Evolutionary conservation across 75 land plant genomes (phyloP), one percentile per base, ranked within the genome.

Genomic region (Pinus tabuliformis): DNA sequence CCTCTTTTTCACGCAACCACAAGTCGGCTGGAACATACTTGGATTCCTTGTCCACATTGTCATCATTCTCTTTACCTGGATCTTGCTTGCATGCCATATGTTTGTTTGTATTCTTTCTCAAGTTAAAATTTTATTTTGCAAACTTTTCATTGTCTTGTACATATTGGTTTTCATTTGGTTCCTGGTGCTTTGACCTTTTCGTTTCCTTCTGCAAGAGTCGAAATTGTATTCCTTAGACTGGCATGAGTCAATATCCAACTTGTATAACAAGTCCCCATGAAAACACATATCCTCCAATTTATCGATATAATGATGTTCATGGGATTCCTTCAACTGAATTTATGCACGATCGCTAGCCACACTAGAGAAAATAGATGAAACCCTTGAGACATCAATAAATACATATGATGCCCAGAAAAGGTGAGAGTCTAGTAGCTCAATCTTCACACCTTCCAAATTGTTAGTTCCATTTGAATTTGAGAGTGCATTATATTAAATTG

Each of bases 181-280:
- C 9, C 52, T 1, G 0, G 52, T 56, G 13, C 24, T 21, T 56
- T 72, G 52, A 45, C 8, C 7, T 22, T 56, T 72, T 56, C 70
- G 36, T 59, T 81, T 87, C 70, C 68, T 87, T 78, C 80, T 37
- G 16, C 73, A 86, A 56, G 83, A 90, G 24, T 73, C 72, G 17
- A 81, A 81, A 52, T 45, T 79, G 36, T 81, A 74, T 78, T 90
- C 92, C 62, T 90, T 89, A 72, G 71, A 85, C 72, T 90, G 88
- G 16, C 63, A 79, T 24, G 92, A 90, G 12, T 58, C 78, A 9
- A 36, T 74, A 45, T 90, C 92, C 14, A 87, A 13, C 63, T 87
- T 87, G 58, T 90, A 90, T 9, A 85, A 87, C 26, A 90, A 79
- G 21, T 56, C 73, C 39, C 89, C 83, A 7, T 66, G 84, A 63